Conservation (phyloP, 192 early-diverging fungal species). For the Coemansia sp. region DNA sequence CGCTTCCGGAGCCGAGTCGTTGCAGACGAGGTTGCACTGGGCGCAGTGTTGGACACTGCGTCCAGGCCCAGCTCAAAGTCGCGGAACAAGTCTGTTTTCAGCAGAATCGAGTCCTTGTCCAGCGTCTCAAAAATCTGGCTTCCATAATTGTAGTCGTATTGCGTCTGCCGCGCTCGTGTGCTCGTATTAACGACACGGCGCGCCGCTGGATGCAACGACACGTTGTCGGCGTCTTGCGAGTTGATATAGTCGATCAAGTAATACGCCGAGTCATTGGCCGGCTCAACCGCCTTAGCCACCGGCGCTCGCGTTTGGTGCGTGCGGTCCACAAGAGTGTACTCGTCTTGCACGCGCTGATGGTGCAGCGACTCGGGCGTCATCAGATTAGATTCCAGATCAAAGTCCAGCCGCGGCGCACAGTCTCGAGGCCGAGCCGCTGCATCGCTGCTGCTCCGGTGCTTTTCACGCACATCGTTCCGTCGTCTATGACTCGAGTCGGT, state of each 20-base stretch:
- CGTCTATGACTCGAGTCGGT: conserved; percentile 1
- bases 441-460: conserved; percentile 14
- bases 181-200: conserved; percentile 45
- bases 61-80: conserved; percentile 13
- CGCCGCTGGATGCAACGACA: conserved; percentile 16
- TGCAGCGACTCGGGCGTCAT: conserved; percentile 48
- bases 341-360: conserved; percentile 12
- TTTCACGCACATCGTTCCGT: not conserved
- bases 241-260: conserved; percentile 54
- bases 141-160: conserved; percentile 53
- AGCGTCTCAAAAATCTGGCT: conserved; percentile 53
- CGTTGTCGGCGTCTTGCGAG: conserved; percentile 14
- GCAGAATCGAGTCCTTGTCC: conserved; percentile 42
- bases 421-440: not conserved
- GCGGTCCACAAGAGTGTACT: conserved; percentile 15
- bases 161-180: conserved; percentile 47
- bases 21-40: not conserved
- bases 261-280: conserved; percentile 34
- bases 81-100: conserved; percentile 45
- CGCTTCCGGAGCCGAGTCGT: conserved; percentile 20
- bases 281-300: conserved; percentile 3
- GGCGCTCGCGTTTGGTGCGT: not conserved
- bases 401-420: conserved; percentile 31
- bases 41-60: not conserved
- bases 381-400: conserved; percentile 42